Evolutionary conservation across 441 rosid genomes (phyloP).

Genomic region (Gossypium gossypioides): DNA sequence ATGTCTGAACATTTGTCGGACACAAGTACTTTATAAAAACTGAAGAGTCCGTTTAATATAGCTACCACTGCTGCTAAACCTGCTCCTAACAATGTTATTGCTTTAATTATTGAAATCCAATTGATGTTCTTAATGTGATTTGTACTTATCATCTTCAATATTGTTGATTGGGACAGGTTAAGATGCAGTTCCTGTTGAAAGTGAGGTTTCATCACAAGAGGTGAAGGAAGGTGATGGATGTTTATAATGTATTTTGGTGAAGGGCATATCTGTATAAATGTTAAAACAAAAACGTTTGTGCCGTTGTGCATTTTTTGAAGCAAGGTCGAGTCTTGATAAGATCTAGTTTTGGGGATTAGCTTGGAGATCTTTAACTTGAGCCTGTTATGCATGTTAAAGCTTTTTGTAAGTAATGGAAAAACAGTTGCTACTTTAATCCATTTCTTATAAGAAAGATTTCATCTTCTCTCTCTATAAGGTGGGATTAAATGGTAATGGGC

Average conservation of each 20-base stretch:
- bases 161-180: conserved; percentile 44
- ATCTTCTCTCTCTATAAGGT: not conserved
- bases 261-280: conserved; percentile 4
- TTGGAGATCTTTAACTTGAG: conserved; percentile 28
- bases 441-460: not conserved
- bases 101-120: not conserved
- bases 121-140: conserved; percentile 6
- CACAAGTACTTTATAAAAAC: not conserved
- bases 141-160: not conserved
- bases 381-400: conserved; percentile 15
- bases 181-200: conserved; percentile 91
- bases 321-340: conserved; percentile 10
- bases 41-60: not conserved
- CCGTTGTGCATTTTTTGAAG: not conserved
- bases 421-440: not conserved
- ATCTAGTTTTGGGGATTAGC: conserved; percentile 46
- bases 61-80: not conserved
- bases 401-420: conserved; percentile 5
- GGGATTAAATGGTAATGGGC: not conserved
- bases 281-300: not conserved
- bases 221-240: conserved; percentile 25
- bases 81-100: not conserved
- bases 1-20: not conserved
- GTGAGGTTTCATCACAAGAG: conserved; percentile 84
- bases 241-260: not conserved